phyloP scores from a whole-genome alignment of 306 rosid species.

The Mimosa pudica region DNA sequence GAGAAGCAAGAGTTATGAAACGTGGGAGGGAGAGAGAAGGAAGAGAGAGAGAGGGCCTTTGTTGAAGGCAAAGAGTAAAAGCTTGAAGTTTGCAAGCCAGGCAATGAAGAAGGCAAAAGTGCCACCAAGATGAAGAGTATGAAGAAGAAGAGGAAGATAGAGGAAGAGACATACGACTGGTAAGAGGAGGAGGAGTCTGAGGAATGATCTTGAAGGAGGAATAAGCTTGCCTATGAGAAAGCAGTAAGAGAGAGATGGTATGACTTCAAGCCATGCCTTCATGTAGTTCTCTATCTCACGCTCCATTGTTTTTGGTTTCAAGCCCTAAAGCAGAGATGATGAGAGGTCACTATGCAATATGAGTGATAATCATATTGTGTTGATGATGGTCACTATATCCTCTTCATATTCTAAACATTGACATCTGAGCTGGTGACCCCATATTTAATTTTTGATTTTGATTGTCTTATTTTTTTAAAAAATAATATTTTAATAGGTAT shows the following conservation, averaged over 20 bases:
- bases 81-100: background rate
- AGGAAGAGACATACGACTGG: background rate
- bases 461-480: no score
- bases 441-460: no score
- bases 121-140: background rate
- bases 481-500: no score
- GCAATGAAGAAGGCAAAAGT: background rate
- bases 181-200: background rate
- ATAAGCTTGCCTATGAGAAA: constrained; percentile 29
- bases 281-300: constrained; percentile 36
- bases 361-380: no score
- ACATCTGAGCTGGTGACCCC: no score
- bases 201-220: constrained; percentile 12
- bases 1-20: constrained; percentile 53
- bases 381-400: no score
- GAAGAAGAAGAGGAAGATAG: background rate
- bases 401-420: no score
- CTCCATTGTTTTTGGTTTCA: constrained; percentile 38
- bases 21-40: constrained; percentile 32
- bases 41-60: background rate
- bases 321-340: background rate
- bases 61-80: background rate
- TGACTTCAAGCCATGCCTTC: constrained; percentile 39
- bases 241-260: constrained; percentile 35
- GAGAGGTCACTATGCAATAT: no score